Percentiles rank a stretch among this genome's conserved stretches.
Conservation (phyloP, 2,329 filamentous ascomycete species). For the Venturia pyrina region DNA sequence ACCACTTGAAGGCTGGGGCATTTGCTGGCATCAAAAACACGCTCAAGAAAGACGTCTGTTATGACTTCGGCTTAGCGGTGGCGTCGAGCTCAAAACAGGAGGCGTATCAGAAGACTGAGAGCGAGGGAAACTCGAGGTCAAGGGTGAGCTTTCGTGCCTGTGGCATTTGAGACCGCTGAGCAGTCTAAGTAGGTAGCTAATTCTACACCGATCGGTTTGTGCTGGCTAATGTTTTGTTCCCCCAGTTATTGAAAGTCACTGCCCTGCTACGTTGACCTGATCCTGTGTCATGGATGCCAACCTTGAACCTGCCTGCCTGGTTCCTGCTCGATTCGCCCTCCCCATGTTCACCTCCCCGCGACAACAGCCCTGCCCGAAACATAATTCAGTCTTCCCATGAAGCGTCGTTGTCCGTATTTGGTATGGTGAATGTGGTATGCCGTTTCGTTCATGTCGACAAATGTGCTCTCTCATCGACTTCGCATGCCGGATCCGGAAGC, state of each 20-base stretch:
- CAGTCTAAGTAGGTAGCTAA: neutral
- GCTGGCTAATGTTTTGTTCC: neutral
- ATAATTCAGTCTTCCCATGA: neutral
- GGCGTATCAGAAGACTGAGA: neutral
- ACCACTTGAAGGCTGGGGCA: too few relatives aligned
- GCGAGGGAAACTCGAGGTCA: neutral
- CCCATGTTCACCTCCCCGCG: too few relatives aligned
- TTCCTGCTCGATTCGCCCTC: neutral
- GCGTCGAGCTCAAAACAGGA: neutral
- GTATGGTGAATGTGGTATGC: neutral
- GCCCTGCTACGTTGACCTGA: neutral
- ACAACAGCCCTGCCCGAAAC: neutral
- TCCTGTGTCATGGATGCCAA: neutral
- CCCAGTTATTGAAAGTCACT: neutral
- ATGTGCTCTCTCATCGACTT: neutral
- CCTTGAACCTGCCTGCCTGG: neutral
- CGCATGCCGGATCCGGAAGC: neutral
- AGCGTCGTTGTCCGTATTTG: neutral
- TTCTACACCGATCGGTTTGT: neutral
- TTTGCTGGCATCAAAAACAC: too few relatives aligned
- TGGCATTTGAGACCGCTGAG: neutral
- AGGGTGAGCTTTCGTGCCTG: neutral
- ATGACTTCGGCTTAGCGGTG: neutral
- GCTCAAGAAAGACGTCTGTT: neutral
- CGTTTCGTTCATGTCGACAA: neutral